Evolutionary conservation across 768 basidiomycete species (phyloP), one percentile per base, ranked within the genome.

Genomic region (Rhizopogon rudus): DNA sequence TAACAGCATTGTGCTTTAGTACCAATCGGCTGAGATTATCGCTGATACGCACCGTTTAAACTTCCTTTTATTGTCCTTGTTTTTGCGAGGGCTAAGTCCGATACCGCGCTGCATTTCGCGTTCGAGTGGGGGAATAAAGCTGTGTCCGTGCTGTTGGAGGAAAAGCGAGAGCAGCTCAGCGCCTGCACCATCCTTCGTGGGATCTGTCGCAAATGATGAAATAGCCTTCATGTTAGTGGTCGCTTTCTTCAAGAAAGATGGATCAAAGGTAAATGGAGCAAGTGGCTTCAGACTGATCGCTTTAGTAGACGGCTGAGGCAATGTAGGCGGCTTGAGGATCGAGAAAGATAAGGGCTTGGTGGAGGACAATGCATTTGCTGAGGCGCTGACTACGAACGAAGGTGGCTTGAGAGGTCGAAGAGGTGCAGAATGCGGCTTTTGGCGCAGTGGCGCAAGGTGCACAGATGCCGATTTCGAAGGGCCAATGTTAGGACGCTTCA

Each of bases 51-150:
- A 84, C 84, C 80, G 74, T 41, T 77, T 49, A 42, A 78, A 78
- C 59, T 76, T 82, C 31, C 69, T 73, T 63, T 75, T 77, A 14
- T 71, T 72, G 46, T 71, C 73, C 39, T 69, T 69, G 20, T 68
- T 68, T 67, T 85, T 86, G 59, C 81, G 75, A 0, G 85, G 85
- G 66, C 83, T 87, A 52, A 83, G 61, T 56, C 75, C 75, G 40
- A 87, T 60, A 1, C 82, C 84, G n/a, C 81, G 75, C 10, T 71
- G 70, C 1, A 73, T 63, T 58, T 79, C 74, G 2, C 63, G 64
- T 44, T 75, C 72, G 14, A 68, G 65, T 28, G 65, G 59, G 7
- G 73, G 71, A 2, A 63, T 73, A 66, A 60, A 77, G 52, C 46
- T 72, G 55, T 64, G 64, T 0, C 68, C 69, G 40, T 79, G 71